Conservation (phyloP, 257 asterid genomes). For the Verbena officinalis region DNA sequence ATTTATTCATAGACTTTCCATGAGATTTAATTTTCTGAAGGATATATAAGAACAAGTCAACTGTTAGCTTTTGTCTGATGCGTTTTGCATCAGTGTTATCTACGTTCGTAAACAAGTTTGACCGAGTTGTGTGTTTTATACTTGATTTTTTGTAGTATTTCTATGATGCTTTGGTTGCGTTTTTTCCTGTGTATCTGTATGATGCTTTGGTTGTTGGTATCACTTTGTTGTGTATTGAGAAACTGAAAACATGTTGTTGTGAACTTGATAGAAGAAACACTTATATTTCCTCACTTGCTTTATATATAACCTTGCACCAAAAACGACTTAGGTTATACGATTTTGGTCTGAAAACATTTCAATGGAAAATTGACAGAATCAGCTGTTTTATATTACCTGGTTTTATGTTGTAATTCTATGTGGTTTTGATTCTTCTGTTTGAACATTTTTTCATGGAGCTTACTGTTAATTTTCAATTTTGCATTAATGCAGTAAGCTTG, state of each 20-base stretch:
- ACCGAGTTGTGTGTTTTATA: neutral
- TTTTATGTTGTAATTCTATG: no score
- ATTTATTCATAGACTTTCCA: neutral
- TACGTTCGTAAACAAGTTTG: neutral
- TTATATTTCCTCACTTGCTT: no score
- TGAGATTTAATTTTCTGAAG: neutral
- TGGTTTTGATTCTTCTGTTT: neutral
- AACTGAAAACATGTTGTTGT: no score
- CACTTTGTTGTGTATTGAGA: neutral
- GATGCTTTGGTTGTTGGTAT: neutral
- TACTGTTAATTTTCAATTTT: neutral
- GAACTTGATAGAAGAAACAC: no score
- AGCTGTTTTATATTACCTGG: no score
- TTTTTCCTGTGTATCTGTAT: neutral
- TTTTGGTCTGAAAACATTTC: neutral
- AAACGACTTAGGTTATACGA: no score
- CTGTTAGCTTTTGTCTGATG: neutral
- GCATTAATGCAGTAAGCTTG: constrained; percentile 48
- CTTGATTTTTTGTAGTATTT: neutral
- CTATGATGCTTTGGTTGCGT: no score
- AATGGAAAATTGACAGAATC: neutral
- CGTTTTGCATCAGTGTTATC: neutral
- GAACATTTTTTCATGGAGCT: neutral
- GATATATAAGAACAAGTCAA: constrained; percentile 14
- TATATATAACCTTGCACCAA: no score